phyloP scores from a whole-genome alignment of 2,329 filamentous ascomycete genomes.

The Fusarium scirpi region DNA sequence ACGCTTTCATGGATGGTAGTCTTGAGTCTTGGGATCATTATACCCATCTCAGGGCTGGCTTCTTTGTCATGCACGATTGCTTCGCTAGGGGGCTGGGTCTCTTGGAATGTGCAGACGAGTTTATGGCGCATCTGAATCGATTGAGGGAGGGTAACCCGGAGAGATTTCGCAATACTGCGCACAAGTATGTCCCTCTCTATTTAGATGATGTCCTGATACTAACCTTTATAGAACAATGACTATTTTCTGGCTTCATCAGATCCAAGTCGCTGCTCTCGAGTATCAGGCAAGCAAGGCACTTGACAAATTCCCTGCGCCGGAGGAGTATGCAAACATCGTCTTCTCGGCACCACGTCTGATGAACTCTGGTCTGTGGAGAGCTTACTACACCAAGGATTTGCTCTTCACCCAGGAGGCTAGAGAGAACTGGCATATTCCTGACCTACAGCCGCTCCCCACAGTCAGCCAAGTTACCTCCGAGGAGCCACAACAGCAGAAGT shows the following conservation, averaged over 20 bases:
- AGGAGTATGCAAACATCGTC: conserved; percentile 44
- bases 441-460: conserved; percentile 47
- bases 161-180: conserved; percentile 51
- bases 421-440: conserved; percentile 48
- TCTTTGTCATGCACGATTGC: conserved; percentile 48
- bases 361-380: conserved; percentile 49
- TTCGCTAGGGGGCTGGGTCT: conserved; percentile 42
- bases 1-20: conserved; percentile 44
- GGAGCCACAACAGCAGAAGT: neutral
- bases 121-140: conserved; percentile 47
- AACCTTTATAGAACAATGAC: conserved; percentile 48
- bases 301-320: conserved; percentile 20
- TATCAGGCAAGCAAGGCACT: conserved; percentile 34
- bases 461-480: neutral
- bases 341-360: conserved; percentile 46
- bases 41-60: conserved; percentile 51
- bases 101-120: conserved; percentile 47
- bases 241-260: conserved; percentile 52
- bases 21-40: conserved; percentile 51
- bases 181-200: conserved; percentile 39
- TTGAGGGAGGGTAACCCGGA: conserved; percentile 45
- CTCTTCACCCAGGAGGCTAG: conserved; percentile 49
- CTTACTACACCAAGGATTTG: conserved; percentile 50
- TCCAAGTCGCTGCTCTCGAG: conserved; percentile 48
- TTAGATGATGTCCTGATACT: fast-evolving